A percentile compares a stretch with the other conserved stretches of the same genome.
phyloP scores from a whole-genome alignment of 2,329 filamentous ascomycete species.

The Coniochaeta sp. region DNA sequence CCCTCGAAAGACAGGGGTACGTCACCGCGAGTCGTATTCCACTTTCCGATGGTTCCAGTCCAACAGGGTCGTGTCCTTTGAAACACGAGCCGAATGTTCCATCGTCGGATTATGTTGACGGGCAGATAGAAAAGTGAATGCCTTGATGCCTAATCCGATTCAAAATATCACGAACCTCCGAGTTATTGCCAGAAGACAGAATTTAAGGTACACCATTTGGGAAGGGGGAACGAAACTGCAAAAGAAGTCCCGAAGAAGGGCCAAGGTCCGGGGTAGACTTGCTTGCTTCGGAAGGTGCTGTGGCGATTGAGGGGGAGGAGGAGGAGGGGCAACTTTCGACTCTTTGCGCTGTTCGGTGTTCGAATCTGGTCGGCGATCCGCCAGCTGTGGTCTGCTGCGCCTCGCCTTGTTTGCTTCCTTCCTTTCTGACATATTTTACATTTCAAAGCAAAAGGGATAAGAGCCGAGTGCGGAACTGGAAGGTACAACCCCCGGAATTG shows the following conservation, averaged over 20 bases:
- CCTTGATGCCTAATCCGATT: not conserved
- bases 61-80: too few species aligned
- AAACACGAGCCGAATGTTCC: not conserved
- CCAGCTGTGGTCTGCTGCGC: not conserved
- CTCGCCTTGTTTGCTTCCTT: not conserved
- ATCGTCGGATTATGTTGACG: too few species aligned
- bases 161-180: too few species aligned
- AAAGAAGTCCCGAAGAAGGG: slow-evolving; percentile 1
- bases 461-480: too few species aligned
- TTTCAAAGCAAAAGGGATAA: too few species aligned
- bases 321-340: too few species aligned
- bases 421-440: not conserved
- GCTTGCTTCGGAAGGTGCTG: not conserved
- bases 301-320: slow-evolving; percentile 1
- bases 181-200: too few species aligned
- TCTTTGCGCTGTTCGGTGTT: too few species aligned
- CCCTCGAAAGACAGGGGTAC: not conserved
- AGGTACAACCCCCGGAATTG: too few species aligned
- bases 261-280: not conserved
- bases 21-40: not conserved
- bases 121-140: not conserved
- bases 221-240: too few species aligned
- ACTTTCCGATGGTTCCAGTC: not conserved
- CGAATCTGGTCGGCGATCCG: too few species aligned
- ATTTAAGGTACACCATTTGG: too few species aligned